These are phyloP conservation scores for Citropsis articulata DNA, from an alignment of 345 rosid species.

Conservation along the genomic window DNA sequence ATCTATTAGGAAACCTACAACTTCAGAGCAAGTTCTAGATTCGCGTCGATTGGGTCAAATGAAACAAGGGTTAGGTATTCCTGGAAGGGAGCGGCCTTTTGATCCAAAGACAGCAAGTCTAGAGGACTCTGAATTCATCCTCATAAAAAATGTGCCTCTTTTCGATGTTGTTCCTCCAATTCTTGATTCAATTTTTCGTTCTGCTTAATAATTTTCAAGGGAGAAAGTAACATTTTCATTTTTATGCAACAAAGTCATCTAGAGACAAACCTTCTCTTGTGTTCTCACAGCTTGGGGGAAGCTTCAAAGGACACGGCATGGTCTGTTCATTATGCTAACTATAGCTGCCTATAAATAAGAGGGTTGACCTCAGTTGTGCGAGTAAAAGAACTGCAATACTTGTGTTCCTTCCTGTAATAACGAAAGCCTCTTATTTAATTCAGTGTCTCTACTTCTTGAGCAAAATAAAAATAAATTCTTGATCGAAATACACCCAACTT, in stretches of 20 bases:
- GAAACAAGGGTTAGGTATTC: conserved; percentile 55
- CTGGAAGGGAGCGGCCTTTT: conserved; percentile 22
- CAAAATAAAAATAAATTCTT: neutral
- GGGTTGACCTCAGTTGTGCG: neutral
- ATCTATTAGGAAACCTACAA: conserved; percentile 46
- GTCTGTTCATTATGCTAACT: neutral
- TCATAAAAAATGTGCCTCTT: conserved; percentile 49
- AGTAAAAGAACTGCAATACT: neutral
- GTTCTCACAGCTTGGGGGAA: neutral
- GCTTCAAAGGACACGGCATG: neutral
- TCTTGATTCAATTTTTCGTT: conserved; percentile 14
- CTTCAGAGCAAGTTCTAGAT: conserved; percentile 58
- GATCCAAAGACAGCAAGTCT: conserved; percentile 31
- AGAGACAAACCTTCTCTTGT: neutral
- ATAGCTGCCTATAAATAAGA: neutral
- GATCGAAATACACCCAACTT: too few relatives aligned
- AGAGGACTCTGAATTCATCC: conserved; percentile 37
- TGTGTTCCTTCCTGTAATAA: neutral
- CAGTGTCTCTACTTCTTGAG: neutral
- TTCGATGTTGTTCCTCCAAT: conserved; percentile 34
- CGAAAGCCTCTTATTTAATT: neutral
- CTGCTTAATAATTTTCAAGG: neutral
- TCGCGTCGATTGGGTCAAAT: conserved; percentile 49
- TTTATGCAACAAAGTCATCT: neutral
- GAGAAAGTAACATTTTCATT: neutral